A percentile compares a stretch with the other conserved stretches of the same genome.
Evolutionary conservation across 257 asterid genomes (phyloP).

Genomic region (Nemophila menziesii): DNA sequence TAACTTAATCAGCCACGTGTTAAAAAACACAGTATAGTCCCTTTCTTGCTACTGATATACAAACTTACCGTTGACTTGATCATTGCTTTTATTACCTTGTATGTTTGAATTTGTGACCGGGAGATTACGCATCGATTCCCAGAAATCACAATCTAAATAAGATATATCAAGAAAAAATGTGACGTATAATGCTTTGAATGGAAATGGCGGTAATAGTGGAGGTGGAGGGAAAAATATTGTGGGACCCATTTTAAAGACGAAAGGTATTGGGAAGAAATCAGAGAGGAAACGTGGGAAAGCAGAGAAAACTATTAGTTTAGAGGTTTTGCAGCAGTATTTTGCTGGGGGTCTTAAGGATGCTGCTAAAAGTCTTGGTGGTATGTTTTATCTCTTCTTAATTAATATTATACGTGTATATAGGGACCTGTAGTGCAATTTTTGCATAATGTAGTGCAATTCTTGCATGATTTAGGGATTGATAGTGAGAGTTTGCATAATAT

Average conservation of each 20-base stretch:
- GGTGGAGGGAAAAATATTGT: slow-evolving; percentile 29
- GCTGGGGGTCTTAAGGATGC: slow-evolving; percentile 92
- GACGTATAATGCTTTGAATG: slow-evolving; percentile 23
- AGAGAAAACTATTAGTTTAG: slow-evolving; percentile 80
- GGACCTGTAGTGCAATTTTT: too few species aligned
- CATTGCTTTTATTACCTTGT: slow-evolving; percentile 15
- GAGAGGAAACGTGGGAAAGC: slow-evolving; percentile 89
- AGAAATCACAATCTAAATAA: slow-evolving; percentile 61
- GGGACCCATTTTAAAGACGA: slow-evolving; percentile 21
- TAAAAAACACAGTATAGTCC: slow-evolving; percentile 4
- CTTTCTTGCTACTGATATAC: not conserved
- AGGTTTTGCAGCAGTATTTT: slow-evolving; percentile 82
- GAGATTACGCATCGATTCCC: slow-evolving; percentile 45
- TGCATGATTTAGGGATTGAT: too few species aligned
- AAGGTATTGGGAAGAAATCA: slow-evolving; percentile 44
- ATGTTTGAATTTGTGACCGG: slow-evolving; percentile 30
- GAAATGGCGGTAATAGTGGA: slow-evolving; percentile 23
- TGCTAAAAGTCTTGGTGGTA: slow-evolving; percentile 93
- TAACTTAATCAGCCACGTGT: slow-evolving; percentile 32
- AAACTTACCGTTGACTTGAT: slow-evolving; percentile 29
- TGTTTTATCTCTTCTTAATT: too few species aligned
- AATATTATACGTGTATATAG: too few species aligned
- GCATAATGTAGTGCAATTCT: too few species aligned
- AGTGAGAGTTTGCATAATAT: too few species aligned
- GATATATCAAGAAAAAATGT: slow-evolving; percentile 21